Base-by-base conservation (phyloP, 2,329 filamentous ascomycete species). In the Beauveria australis region DNA sequence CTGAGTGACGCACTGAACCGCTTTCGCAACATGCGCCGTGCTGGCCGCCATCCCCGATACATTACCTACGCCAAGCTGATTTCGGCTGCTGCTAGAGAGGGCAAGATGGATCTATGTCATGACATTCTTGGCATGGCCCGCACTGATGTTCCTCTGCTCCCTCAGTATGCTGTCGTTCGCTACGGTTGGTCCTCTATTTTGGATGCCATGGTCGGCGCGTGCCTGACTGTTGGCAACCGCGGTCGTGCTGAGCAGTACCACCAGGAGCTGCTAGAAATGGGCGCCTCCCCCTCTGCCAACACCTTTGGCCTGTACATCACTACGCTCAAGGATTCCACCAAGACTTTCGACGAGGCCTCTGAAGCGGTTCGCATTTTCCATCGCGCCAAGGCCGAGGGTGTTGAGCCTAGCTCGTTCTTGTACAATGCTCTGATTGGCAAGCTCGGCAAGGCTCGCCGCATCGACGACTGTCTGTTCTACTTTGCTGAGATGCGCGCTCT, bases 391-490 rank as follows among this genome's bases (percentile, higher is more conserved):
- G 80, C 89, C 14, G 94, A 99, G 76, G 92, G 93, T 62, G 94
- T 99, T 16, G 91, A 96, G 75, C 92, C 94, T 22, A 96, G 90
- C 53, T 96, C 93, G 0, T 99, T 99, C 81, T 76, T 99, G 65
- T 99, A 97, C 83, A 99, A 99, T 69, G 94, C 94, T 55, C 81
- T 99, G 33, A 99, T 99, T 66, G 94, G 94, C 70, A 99, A 99
- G 79, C 87, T 99, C 46, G 94, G 94, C 70, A 97, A 97, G 81
- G 94, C 94, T 60, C 89, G 94, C 59, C 92, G 94, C 63, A 97
- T 99, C 65, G 94, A 99, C 67, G 94, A 99, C 78, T 97, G 93
- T 71, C 84, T 99, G 26, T 95, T 94, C 74, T 97, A 97, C 81
- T 99, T 99, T 74, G 89, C 89, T 28, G 94, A 97, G 79, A 99